Evolutionary conservation across 2,329 filamentous ascomycete genomes (phyloP).

Genomic region (Sporothrix brunneoviolacea): DNA sequence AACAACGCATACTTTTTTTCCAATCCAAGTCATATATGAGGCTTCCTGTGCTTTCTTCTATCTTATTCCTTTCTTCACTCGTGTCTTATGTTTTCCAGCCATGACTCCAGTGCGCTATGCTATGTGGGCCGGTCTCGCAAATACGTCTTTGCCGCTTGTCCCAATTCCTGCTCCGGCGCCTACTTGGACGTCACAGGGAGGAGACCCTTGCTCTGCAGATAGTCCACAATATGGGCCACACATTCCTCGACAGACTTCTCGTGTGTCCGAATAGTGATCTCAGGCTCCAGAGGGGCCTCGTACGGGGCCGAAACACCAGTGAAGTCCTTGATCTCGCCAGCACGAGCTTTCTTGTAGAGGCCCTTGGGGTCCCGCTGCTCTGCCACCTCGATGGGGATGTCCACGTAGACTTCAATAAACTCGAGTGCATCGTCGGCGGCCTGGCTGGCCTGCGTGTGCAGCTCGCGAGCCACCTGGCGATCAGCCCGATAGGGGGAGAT

Average conservation of each 20-base stretch:
- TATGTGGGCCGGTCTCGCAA: no score
- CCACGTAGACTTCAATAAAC: constrained; percentile 91
- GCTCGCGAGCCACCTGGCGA: constrained; percentile 69
- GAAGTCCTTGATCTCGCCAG: constrained; percentile 93
- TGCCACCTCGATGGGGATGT: constrained; percentile 84
- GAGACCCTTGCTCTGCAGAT: constrained; percentile 64
- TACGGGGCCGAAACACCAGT: constrained; percentile 94
- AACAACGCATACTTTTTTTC: no score
- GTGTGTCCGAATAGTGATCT: constrained; percentile 81
- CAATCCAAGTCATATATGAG: no score
- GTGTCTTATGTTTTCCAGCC: background rate
- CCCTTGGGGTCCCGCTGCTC: constrained; percentile 97
- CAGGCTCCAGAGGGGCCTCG: constrained; percentile 77
- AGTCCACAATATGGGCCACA: constrained; percentile 75
- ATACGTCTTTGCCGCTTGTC: no score
- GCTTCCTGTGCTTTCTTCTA: no score
- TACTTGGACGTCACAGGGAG: constrained; percentile 22
- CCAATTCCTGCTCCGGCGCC: no score
- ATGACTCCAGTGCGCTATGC: no score
- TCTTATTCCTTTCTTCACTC: background rate
- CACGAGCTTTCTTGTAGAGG: constrained; percentile 91
- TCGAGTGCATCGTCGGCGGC: constrained; percentile 63
- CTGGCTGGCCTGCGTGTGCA: constrained; percentile 60
- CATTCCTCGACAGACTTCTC: constrained; percentile 82
- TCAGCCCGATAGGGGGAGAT: constrained; percentile 93